Conservation (phyloP, 2,329 filamentous ascomycete genomes). For the Botrytis galanthina region DNA sequence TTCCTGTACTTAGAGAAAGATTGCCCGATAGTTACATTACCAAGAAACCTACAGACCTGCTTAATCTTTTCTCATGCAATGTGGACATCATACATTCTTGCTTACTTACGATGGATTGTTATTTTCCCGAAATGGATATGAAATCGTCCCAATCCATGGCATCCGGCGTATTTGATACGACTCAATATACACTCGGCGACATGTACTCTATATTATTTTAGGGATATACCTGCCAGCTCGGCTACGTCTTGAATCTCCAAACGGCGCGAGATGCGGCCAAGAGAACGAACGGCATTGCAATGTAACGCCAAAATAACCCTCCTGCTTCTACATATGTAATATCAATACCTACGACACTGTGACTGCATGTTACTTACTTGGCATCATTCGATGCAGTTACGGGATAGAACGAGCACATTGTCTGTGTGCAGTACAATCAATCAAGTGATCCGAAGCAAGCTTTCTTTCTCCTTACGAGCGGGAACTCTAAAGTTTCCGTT, state of each 20-base stretch:
- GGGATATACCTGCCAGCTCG: background rate
- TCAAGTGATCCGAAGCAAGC: background rate
- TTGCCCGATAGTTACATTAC: background rate
- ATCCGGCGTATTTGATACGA: background rate
- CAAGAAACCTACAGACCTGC: background rate
- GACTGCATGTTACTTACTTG: background rate
- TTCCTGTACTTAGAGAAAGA: background rate
- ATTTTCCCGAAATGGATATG: background rate
- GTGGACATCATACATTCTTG: background rate
- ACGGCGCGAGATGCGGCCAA: background rate
- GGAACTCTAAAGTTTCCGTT: background rate
- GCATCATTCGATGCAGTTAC: slow-evolving; percentile 2
- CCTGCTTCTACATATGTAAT: background rate
- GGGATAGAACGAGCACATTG: background rate
- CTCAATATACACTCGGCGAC: background rate
- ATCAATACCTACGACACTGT: background rate
- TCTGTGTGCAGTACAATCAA: background rate
- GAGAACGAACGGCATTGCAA: background rate
- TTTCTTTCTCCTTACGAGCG: background rate
- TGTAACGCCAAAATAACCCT: background rate
- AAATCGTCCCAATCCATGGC: background rate
- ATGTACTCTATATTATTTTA: background rate
- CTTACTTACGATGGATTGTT: background rate
- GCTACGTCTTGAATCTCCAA: background rate
- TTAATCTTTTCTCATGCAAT: background rate